These are phyloP conservation scores for Eucalyptus polyanthemos DNA, from an alignment of 345 rosid species.

Conservation along the genomic window DNA sequence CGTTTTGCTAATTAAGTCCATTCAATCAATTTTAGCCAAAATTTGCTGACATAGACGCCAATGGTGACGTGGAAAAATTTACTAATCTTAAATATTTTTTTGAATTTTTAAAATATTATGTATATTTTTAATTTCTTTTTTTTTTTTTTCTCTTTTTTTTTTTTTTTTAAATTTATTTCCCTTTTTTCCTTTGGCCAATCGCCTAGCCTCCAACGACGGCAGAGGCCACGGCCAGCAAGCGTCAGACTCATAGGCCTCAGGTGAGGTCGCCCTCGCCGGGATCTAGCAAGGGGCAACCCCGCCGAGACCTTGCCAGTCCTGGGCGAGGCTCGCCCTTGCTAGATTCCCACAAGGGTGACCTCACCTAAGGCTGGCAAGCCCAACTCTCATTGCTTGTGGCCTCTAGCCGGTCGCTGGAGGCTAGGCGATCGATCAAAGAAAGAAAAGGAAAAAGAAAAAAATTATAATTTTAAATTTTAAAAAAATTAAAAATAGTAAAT, in stretches of 20 bases:
- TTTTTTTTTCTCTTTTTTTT: accelerated
- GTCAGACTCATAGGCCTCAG: accelerated
- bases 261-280: accelerated
- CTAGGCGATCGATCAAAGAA: accelerated
- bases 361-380: accelerated
- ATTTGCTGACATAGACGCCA: accelerated
- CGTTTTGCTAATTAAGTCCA: accelerated
- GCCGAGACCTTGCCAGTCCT: accelerated
- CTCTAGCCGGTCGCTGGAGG: accelerated
- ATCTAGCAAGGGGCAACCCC: no score
- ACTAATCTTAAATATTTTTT: no score
- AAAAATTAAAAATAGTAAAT: no score
- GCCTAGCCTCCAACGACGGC: accelerated
- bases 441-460: no score
- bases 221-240: accelerated
- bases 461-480: accelerated
- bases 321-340: accelerated
- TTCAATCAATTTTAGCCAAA: accelerated
- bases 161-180: no score
- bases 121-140: no score
- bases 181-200: accelerated
- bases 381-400: accelerated
- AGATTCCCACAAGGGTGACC: accelerated
- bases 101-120: no score
- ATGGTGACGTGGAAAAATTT: accelerated